Evolutionary conservation across 2,329 filamentous ascomycete species (phyloP).

Genomic region (Colletotrichum cereale): DNA sequence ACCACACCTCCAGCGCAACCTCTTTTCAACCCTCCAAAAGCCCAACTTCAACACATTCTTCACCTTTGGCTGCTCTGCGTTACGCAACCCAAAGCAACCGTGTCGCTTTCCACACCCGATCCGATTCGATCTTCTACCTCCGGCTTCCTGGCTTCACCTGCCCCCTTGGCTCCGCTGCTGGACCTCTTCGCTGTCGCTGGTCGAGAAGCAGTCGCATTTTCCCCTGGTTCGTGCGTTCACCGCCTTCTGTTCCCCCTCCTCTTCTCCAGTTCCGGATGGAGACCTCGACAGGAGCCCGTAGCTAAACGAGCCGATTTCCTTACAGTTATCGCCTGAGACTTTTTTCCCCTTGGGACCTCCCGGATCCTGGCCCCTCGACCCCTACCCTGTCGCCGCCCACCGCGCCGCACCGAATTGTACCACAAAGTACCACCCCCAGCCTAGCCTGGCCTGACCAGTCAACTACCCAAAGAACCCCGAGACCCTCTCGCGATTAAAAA

Average conservation of each 20-base stretch:
- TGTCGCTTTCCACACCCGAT: conserved; percentile 18
- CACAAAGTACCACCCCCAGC: conserved; percentile 34
- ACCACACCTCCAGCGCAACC: background rate
- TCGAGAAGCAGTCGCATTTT: conserved; percentile 35
- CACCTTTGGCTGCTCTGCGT: conserved; percentile 2
- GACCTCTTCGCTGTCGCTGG: conserved; percentile 35
- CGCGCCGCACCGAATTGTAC: conserved; percentile 15
- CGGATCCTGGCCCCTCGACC: conserved; percentile 35
- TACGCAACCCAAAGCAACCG: background rate
- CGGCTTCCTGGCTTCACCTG: conserved; percentile 33
- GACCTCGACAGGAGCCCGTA: conserved; percentile 32
- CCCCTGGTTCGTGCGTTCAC: conserved; percentile 40
- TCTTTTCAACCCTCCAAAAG: background rate
- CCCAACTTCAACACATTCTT: background rate
- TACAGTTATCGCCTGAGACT: conserved; percentile 37
- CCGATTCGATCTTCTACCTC: conserved; percentile 37
- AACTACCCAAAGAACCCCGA: conserved; percentile 38
- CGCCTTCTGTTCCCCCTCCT: conserved; percentile 38
- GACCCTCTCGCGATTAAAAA: conserved; percentile 40
- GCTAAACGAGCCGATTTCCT: conserved; percentile 40
- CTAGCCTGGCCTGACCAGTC: conserved; percentile 34
- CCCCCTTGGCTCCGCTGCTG: conserved; percentile 33
- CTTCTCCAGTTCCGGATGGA: conserved; percentile 38
- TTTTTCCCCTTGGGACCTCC: conserved; percentile 34
- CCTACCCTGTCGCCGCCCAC: conserved; percentile 38